Conservation (phyloP, 2,329 filamentous ascomycete genomes). For the Sclerotinia minor region DNA sequence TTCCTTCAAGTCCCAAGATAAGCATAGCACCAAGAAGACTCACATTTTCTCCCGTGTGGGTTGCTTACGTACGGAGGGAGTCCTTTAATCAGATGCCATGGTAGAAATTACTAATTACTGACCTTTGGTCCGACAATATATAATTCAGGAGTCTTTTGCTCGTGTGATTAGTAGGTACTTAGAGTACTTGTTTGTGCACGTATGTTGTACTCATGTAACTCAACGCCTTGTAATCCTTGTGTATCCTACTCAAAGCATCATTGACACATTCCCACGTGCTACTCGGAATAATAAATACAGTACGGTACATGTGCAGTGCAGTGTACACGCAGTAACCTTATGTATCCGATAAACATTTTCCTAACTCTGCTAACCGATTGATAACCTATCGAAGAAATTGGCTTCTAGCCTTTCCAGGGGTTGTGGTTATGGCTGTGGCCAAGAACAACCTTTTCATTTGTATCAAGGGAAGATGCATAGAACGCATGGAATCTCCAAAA, state of each 20-base stretch:
- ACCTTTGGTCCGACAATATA: too few species aligned
- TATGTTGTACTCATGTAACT: too few species aligned
- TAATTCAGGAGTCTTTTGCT: too few species aligned
- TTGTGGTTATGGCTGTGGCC: background rate
- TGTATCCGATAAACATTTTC: too few species aligned
- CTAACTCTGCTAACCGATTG: too few species aligned
- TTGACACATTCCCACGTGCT: background rate
- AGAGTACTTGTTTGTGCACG: background rate
- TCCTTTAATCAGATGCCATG: background rate
- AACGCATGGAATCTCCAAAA: constrained; percentile 5
- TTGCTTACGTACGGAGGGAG: background rate
- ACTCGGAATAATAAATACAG: background rate
- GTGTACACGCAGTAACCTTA: too few species aligned
- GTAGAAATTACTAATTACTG: too few species aligned
- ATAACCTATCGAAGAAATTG: background rate
- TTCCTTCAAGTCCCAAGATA: too few species aligned
- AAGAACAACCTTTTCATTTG: background rate
- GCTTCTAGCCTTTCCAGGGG: constrained; percentile 11
- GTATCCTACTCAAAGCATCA: background rate
- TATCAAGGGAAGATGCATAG: constrained; percentile 10
- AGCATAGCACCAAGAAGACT: too few species aligned
- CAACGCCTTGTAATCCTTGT: background rate
- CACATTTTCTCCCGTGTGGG: background rate
- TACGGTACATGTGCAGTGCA: background rate
- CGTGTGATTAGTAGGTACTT: too few species aligned